Evolutionary conservation across 306 rosid species (phyloP), one percentile per base, ranked within the genome.

Genomic region (Fagus crenata): DNA sequence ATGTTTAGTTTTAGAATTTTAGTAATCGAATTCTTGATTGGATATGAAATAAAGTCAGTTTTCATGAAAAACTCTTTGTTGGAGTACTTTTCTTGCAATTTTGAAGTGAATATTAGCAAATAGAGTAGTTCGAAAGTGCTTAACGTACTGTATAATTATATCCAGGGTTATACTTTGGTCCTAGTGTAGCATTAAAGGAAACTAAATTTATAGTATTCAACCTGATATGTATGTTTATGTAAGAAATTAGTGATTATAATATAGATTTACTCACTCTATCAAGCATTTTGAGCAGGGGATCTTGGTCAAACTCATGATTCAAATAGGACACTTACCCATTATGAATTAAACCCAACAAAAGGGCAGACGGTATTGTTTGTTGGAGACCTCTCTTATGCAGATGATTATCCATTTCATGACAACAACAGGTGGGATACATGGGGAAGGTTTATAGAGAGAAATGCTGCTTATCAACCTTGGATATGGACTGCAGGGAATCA

Each of bases 391-490:
- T 87, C 98, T 74, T 91, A 91, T 71, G 96, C 98, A 0, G 89
- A 91, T 79, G 87, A 82, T 42, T 87, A 89, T 75, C 93, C 93
- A 33, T 85, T 84, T 73, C 97, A 89, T 76, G 97, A 91, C 77
- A 91, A 88, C 75, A 49, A 8, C 28, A 84, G 90, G 59, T 93
- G 98, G 97, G 97, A 91, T 75, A 85, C 96, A 13, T 93, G 98
- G 98, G 89, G 93, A 75, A 89, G 98, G 71, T 93, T 91, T 59
- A 28, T 49, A 1, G 98, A 93, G 75, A 88, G 98, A 83, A 80
- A 67, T 85, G 87, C 83, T 68, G 95, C 98, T 40, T 89, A 89
- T 86, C 98, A 93, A 70, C 93, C 92, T 71, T 93, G 96, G 95
- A 85, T 89, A 74, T 90, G 94, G 89, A 80, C 90, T 22, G 78